Evolutionary conservation across 306 rosid genomes (phyloP).

Genomic region (Trifolium subterraneum): DNA sequence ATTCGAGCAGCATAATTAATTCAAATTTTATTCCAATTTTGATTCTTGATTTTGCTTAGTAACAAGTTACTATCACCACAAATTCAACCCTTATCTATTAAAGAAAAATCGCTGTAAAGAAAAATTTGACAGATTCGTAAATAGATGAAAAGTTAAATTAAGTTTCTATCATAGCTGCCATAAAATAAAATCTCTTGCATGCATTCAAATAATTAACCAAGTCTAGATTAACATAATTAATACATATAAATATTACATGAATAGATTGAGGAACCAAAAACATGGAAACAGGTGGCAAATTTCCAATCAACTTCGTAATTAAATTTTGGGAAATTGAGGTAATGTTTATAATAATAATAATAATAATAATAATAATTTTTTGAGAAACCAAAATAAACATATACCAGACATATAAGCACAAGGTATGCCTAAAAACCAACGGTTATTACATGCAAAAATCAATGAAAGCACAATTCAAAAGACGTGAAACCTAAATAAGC

Average conservation of each 20-base stretch:
- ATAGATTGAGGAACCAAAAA: conserved; percentile 42
- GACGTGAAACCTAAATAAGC: too few relatives aligned
- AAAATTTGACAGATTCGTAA: conserved; percentile 37
- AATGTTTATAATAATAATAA: not conserved
- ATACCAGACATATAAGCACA: too few relatives aligned
- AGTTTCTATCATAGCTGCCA: conserved; percentile 32
- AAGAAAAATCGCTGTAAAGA: conserved; percentile 37
- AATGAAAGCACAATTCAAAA: too few relatives aligned
- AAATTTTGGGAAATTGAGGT: not conserved
- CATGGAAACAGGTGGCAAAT: conserved; percentile 37
- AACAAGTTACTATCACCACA: conserved; percentile 24
- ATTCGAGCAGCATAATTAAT: not conserved
- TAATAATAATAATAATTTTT: not conserved
- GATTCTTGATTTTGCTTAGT: conserved; percentile 39
- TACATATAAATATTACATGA: not conserved
- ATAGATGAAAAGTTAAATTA: conserved; percentile 7
- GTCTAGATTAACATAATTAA: too few relatives aligned
- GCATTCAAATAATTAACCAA: conserved; percentile 16
- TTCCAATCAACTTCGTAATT: conserved; percentile 21
- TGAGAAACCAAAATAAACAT: too few relatives aligned
- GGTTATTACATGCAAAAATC: too few relatives aligned
- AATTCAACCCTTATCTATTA: conserved; percentile 52
- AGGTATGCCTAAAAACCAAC: too few relatives aligned
- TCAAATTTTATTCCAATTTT: conserved; percentile 23
- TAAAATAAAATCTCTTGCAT: conserved; percentile 19